Conservation (phyloP, 495 filamentous ascomycete species). For the Podospora bellae-mahoneyi region DNA sequence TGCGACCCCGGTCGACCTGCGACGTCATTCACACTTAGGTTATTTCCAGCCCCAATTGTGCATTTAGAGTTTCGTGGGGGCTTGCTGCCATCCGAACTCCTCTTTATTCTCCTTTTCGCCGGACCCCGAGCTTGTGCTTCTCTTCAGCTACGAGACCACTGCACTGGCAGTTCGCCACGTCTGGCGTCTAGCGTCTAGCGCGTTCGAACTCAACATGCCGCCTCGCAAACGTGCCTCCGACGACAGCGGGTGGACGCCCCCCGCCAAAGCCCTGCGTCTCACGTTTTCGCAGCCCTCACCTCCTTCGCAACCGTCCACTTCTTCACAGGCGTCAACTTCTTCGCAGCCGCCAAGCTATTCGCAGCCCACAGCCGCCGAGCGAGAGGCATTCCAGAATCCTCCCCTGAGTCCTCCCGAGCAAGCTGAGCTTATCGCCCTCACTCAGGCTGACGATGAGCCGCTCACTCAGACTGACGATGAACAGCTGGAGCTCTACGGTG, state of each 20-base stretch:
- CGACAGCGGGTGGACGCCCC: not conserved
- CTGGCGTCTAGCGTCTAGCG: not conserved
- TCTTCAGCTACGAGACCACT: not conserved
- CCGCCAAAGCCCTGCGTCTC: not conserved
- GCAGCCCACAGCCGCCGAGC: not conserved
- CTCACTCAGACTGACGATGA: conserved; percentile 51
- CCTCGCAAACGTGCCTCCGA: not conserved
- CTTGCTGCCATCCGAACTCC: not conserved
- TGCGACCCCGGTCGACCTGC: not conserved
- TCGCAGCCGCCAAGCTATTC: not conserved
- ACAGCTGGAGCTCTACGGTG: conserved; percentile 52
- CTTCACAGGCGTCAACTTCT: conserved; percentile 2
- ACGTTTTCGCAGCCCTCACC: not conserved
- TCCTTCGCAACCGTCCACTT: not conserved
- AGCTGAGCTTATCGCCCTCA: conserved; percentile 44
- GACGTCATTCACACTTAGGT: not conserved
- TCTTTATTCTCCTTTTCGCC: not conserved
- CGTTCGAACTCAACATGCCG: conserved; percentile 2
- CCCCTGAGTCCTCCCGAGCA: not conserved
- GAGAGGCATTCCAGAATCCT: conserved; percentile 8
- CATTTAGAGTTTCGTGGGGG: not conserved
- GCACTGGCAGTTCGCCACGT: not conserved
- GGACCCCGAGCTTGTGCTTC: not conserved
- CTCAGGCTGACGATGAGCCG: conserved; percentile 46
- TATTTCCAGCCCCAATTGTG: not conserved